Percentiles rank a stretch among this genome's conserved stretches.
Conservation (phyloP, 345 rosid genomes). For the Eucalyptus camaldulensis region DNA sequence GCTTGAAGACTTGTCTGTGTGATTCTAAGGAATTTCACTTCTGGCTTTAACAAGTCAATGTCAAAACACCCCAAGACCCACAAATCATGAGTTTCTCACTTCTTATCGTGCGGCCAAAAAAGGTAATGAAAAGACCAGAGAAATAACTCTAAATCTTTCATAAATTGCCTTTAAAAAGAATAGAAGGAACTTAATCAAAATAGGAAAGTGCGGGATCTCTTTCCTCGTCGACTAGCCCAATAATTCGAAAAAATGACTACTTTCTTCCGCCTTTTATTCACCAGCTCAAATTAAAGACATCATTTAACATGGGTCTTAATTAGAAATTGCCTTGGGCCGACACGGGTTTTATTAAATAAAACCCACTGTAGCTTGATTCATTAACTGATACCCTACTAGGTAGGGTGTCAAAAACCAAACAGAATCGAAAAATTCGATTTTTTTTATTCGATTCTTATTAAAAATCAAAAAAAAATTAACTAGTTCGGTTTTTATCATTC, state of each 20-base stretch:
- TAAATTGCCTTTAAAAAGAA: not conserved
- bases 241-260: not conserved
- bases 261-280: not conserved
- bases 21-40: not conserved
- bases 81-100: not conserved
- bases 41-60: not conserved
- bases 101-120: not conserved
- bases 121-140: not conserved
- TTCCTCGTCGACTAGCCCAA: no score
- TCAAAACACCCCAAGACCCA: not conserved
- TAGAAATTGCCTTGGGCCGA: not conserved
- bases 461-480: no score
- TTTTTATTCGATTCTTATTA: no score
- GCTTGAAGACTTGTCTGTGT: not conserved
- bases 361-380: not conserved
- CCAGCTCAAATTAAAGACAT: not conserved
- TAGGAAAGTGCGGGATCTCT: no score
- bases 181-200: no score
- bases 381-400: not conserved
- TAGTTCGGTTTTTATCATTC: no score
- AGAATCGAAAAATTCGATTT: no score
- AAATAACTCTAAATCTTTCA: not conserved
- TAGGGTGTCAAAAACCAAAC: no score
- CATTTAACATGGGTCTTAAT: not conserved
- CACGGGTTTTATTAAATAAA: no score